Base-by-base conservation (phyloP, 495 filamentous ascomycete genomes). In the Talaromyces adpressus region DNA sequence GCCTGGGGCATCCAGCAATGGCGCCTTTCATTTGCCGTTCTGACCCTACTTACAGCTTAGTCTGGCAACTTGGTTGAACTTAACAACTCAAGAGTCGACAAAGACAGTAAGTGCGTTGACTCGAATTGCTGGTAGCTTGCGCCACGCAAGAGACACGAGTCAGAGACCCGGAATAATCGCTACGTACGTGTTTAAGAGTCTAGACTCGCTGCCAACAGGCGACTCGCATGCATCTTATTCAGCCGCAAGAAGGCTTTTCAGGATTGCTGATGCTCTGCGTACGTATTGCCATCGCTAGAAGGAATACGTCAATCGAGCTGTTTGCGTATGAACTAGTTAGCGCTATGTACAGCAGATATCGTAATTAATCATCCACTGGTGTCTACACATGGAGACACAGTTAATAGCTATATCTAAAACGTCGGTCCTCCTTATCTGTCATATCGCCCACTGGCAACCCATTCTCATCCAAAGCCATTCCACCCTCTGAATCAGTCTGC, bases 371-470 rank as follows among this genome's bases (percentile, higher is more conserved):
- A 41, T 41, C 12, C 36, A 16, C 36, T 16, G 36, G 3, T 11
- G 2, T 9, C 36, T 9, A 14, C 14, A 41, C 29, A 6, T 4
- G 2, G 14, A 41, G 12, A 41, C 11, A 4, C 36, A 41, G 36
- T 20, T 52, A 52, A 14, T 52, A 52, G 57, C 63, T 59, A 61
- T 72, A 72, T 39, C 68, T 57, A 51, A 70, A 72, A 3, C 56
- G 14, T 2, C 34, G 57, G 23, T 72, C 70, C 30, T 68, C 47
- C 14, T 68, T 70, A 32, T 72, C 68, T 2, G 70, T 72, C 12
- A 70, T 23, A 61, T 72, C 70, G 36, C 36, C 36, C 36, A 41
- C 14, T 14, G 36, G 36, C 36, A 41, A 16, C 36, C 36, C 36
- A 41, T 41, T 41, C 36, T 41, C 36, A 41, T 41, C 36, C 36